phyloP scores from a whole-genome alignment of 345 rosid genomes.

The Jatropha curcas region DNA sequence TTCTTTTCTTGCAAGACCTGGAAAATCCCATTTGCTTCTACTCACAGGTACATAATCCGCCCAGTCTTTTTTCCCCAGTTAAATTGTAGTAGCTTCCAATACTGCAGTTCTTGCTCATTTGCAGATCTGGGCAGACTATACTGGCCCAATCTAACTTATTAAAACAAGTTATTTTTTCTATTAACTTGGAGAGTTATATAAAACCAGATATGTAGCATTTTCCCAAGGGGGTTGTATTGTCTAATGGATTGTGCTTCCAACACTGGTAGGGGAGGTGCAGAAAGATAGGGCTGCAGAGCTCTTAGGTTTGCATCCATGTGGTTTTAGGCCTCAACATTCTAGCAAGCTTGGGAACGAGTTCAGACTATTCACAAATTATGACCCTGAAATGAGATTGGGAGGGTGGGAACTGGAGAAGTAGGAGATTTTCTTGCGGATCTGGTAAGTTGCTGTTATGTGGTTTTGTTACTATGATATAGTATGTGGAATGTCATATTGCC shows the following conservation, averaged over 20 bases:
- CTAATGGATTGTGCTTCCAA: slow-evolving; percentile 6
- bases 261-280: slow-evolving; percentile 76
- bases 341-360: slow-evolving; percentile 94
- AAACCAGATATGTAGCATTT: not conserved
- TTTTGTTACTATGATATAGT: not conserved
- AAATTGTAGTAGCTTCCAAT: not conserved
- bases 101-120: not conserved
- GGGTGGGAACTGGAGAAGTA: slow-evolving; percentile 68
- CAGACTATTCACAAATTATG: slow-evolving; percentile 71
- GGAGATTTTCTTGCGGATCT: not conserved
- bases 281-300: slow-evolving; percentile 76
- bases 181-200: not conserved
- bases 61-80: not conserved
- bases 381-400: slow-evolving; percentile 79
- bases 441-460: not conserved
- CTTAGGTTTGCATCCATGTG: slow-evolving; percentile 68
- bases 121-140: not conserved
- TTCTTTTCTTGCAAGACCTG: slow-evolving; percentile 57
- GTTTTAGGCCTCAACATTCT: slow-evolving; percentile 74
- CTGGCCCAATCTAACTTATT: not conserved
- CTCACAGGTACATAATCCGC: slow-evolving; percentile 72
- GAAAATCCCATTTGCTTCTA: slow-evolving; percentile 56
- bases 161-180: not conserved
- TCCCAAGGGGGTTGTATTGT: not conserved
- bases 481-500: not conserved